These are phyloP conservation scores for Sanghuangporus weigelae DNA, from an alignment of 1,284 basidiomycete species.

Conservation along the genomic window DNA sequence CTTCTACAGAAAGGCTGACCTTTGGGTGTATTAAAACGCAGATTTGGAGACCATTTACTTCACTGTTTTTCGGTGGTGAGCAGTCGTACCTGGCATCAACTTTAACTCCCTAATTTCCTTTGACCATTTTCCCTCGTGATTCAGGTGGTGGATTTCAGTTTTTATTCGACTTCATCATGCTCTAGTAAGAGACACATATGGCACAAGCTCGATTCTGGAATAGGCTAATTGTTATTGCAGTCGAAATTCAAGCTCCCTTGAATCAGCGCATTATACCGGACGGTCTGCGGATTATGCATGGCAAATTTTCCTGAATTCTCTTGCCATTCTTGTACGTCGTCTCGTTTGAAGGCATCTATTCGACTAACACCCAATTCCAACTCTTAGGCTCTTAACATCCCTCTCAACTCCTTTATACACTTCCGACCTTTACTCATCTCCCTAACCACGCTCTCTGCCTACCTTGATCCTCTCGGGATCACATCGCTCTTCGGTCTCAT, in stretches of 20 bases:
- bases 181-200: conserved; percentile 52
- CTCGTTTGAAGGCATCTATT: neutral
- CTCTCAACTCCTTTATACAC: conserved; percentile 54
- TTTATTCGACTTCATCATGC: conserved; percentile 71
- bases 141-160: conserved; percentile 54
- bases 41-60: conserved; percentile 75
- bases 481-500: conserved; percentile 74
- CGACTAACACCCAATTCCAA: neutral
- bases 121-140: neutral
- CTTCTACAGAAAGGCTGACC: neutral
- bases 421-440: conserved; percentile 64
- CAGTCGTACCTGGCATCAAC: conserved; percentile 7
- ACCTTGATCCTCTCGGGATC: conserved; percentile 61
- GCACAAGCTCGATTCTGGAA: neutral
- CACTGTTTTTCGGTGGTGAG: conserved; percentile 75
- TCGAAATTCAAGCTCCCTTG: conserved; percentile 59
- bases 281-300: conserved; percentile 70
- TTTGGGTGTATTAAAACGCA: conserved; percentile 27
- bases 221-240: conserved; percentile 31
- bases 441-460: conserved; percentile 63
- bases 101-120: neutral
- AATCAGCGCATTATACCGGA: conserved; percentile 51
- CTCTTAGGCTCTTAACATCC: conserved; percentile 53
- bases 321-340: conserved; percentile 53
- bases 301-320: conserved; percentile 58